phyloP scores from a whole-genome alignment of 768 basidiomycete species.

The Boletus subparvulus region DNA sequence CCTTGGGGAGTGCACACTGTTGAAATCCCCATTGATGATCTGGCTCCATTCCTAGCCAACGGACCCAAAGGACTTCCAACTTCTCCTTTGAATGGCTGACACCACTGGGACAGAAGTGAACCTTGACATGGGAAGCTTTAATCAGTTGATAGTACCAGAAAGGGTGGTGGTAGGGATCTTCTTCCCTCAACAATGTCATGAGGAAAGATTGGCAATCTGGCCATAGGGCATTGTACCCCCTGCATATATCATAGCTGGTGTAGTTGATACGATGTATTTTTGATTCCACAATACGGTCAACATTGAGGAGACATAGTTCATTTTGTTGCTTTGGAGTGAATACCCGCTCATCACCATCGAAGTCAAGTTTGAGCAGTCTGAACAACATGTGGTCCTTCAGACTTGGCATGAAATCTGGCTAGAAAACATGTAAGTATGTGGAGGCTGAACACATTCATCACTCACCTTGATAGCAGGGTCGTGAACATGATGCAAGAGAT shows the following conservation, averaged over 20 bases:
- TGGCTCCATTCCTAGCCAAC: too few species aligned
- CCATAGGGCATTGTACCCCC: not conserved
- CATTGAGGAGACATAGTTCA: not conserved
- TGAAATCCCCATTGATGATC: too few species aligned
- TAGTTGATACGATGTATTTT: not conserved
- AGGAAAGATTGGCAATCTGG: not conserved
- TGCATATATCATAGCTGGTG: not conserved
- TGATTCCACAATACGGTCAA: not conserved
- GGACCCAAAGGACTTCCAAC: too few species aligned
- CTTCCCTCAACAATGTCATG: too few species aligned
- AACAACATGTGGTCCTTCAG: not conserved
- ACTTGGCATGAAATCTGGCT: not conserved
- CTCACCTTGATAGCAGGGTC: not conserved
- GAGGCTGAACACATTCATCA: too few species aligned
- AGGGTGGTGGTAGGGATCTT: too few species aligned
- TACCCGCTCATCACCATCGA: not conserved
- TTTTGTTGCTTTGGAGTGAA: not conserved
- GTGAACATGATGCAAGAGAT: fast-evolving
- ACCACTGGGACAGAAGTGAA: too few species aligned
- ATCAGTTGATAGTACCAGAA: too few species aligned
- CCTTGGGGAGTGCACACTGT: too few species aligned
- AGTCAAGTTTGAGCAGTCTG: not conserved
- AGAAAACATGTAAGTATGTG: not conserved
- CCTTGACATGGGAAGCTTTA: too few species aligned
- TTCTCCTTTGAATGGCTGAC: too few species aligned